Conservation (phyloP, 805 yeast species). For the Lachancea nothofagi region DNA sequence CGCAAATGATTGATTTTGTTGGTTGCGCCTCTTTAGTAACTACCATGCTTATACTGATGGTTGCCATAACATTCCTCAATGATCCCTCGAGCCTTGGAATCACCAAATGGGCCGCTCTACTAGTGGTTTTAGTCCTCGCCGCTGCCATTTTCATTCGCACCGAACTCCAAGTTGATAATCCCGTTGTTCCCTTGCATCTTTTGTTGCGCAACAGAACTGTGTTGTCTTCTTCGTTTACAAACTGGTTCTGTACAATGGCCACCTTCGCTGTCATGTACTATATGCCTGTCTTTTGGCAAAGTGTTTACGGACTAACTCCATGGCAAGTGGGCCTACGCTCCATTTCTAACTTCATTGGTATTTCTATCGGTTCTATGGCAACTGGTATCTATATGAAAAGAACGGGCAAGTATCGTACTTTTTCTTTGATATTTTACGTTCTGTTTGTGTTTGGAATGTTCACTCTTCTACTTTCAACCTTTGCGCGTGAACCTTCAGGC, state of each 20-base stretch:
- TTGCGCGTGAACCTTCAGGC: constrained; percentile 23
- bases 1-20: constrained; percentile 57
- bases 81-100: constrained; percentile 11
- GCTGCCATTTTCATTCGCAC: constrained; percentile 25
- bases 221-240: constrained; percentile 57
- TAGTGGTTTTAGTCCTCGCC: constrained; percentile 35
- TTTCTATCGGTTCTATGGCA: constrained; percentile 59
- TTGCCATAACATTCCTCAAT: constrained; percentile 65
- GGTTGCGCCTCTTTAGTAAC: constrained; percentile 59
- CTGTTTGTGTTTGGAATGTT: constrained; percentile 44
- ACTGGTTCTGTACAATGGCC: constrained; percentile 68
- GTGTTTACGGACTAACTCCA: constrained; percentile 49
- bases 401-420: constrained; percentile 58
- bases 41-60: constrained; percentile 52
- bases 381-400: constrained; percentile 62
- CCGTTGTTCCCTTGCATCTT: constrained; percentile 60
- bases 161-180: constrained; percentile 52
- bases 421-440: constrained; percentile 40
- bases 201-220: constrained; percentile 51
- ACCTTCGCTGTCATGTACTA: constrained; percentile 59
- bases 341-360: constrained; percentile 59
- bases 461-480: constrained; percentile 27
- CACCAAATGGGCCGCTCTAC: constrained; percentile 34
- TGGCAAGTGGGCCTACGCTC: constrained; percentile 53
- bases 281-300: constrained; percentile 60